Base-by-base conservation (phyloP, 2,329 filamentous ascomycete species). In the Scedosporium apiospermum region DNA sequence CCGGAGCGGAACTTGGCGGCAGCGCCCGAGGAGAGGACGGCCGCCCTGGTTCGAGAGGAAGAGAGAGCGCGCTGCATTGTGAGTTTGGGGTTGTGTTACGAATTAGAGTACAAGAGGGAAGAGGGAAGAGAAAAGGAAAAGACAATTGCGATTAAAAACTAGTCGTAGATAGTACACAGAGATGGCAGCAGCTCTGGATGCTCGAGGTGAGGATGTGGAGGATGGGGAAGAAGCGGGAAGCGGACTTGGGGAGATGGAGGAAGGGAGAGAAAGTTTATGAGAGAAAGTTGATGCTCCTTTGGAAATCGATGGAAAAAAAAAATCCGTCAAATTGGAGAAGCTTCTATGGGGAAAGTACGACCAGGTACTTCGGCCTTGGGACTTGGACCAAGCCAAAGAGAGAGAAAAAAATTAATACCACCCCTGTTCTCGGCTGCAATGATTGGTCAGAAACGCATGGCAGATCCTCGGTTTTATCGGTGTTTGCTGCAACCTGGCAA, bases 21-120 rank as follows among this genome's bases (percentile, higher is more conserved):
- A 75, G 83, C 84, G 27, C 60, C 60, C 74, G 88, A 84, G 67
- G 87, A 88, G 71, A 93, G 86, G 82, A 88, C 86, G 69, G 91
- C 90, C 75, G 91, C 87, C 81, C 91, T 84, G 72, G 89, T 82
- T 75, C 86, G 83, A 71, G 90, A 91, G 75, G 90, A 86, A n/a
- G 46, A 23, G 74, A 99, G 85, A 80, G 92, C 92, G 79, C 95
- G 91, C 86, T 99, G 95, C 95, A 99, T 99, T 75, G 77, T 90
- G 80, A 70, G 67, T 14, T 63, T 38, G 34, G 34, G 34, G 63
- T 64, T 62, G 67, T 72, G 67, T 72, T 68, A 68, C 68, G 65
- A 58, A 55, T 60, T 46, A 27, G 67, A 71, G 63, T 69, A 67
- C 68, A 65, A 65, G 67, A 69, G 66, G 61, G 67, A 70, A 68